These are phyloP conservation scores for Starmera amethionina DNA, from an alignment of 805 yeast species.

Conservation along the genomic window DNA sequence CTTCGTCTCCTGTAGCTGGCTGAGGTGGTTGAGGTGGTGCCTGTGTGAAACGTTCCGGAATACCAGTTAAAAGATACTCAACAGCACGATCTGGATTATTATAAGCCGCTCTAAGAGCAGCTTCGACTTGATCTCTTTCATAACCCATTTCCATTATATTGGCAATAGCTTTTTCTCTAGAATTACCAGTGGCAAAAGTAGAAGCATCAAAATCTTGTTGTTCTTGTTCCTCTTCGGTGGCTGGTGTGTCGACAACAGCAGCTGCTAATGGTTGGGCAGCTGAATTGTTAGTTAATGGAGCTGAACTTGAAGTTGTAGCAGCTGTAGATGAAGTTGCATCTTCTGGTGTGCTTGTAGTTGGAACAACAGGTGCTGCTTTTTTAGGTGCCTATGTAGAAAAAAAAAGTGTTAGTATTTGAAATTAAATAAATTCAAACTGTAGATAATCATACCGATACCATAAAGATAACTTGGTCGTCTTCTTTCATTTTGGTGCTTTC, in stretches of 20 bases:
- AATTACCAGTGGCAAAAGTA: constrained; percentile 67
- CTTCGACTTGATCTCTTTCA: constrained; percentile 76
- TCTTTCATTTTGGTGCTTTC: constrained; percentile 69
- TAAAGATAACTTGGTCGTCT: constrained; percentile 81
- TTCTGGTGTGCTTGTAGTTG: constrained; percentile 10
- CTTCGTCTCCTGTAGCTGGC: constrained; percentile 15
- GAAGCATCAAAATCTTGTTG: constrained; percentile 25
- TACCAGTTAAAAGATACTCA: constrained; percentile 83
- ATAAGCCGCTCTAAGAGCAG: constrained; percentile 89
- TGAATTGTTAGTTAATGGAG: constrained; percentile 8
- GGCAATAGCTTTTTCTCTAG: constrained; percentile 67
- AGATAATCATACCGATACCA: constrained; percentile 58
- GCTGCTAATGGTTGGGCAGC: constrained; percentile 16
- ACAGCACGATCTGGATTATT: constrained; percentile 98
- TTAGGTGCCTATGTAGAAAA: constrained; percentile 17
- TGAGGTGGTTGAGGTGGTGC: constrained; percentile 17
- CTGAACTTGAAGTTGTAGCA: constrained; percentile 14
- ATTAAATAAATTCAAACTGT: constrained; percentile 1
- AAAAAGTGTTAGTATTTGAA: neutral
- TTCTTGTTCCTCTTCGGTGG: constrained; percentile 8
- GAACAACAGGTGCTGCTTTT: constrained; percentile 17
- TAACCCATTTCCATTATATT: constrained; percentile 96
- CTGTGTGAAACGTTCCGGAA: constrained; percentile 53
- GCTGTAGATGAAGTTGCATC: constrained; percentile 19
- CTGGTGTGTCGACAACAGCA: constrained; percentile 16